Percentiles rank a stretch among this genome's conserved stretches.
These are phyloP conservation scores for Tuber microsphaerosporum DNA, from an alignment of 495 filamentous ascomycete species.

Conservation along the genomic window DNA sequence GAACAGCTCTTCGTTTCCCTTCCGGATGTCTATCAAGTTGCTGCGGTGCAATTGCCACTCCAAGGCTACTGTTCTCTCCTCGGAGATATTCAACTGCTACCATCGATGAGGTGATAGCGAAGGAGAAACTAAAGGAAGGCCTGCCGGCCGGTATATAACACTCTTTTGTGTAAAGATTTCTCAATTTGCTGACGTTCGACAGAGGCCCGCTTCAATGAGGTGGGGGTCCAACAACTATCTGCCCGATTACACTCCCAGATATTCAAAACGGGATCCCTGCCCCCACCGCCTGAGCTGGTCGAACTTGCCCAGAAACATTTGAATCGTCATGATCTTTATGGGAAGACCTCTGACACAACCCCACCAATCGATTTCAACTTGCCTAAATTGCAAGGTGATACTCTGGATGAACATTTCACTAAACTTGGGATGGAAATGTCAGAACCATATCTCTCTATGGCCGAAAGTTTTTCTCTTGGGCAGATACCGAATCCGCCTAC, in stretches of 20 bases:
- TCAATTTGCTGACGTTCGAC: not conserved
- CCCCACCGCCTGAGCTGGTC: slow-evolving; percentile 60
- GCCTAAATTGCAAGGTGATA: slow-evolving; percentile 66
- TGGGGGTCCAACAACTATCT: slow-evolving; percentile 90
- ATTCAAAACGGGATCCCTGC: slow-evolving; percentile 50
- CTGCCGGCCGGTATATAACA: not conserved
- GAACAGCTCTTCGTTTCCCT: not conserved
- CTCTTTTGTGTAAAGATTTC: not conserved
- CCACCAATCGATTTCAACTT: slow-evolving; percentile 79
- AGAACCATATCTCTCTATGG: slow-evolving; percentile 72
- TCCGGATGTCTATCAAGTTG: not conserved
- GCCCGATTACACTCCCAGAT: slow-evolving; percentile 72
- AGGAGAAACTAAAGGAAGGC: not conserved
- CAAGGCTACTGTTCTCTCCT: not conserved
- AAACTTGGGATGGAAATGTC: slow-evolving; percentile 80
- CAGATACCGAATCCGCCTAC: slow-evolving; percentile 66
- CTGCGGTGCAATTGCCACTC: not conserved
- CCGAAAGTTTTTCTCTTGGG: slow-evolving; percentile 62
- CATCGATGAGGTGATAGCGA: not conserved
- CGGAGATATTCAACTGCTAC: not conserved
- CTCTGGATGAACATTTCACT: slow-evolving; percentile 91
- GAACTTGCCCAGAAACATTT: slow-evolving; percentile 75
- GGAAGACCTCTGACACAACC: slow-evolving; percentile 71
- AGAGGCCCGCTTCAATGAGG: slow-evolving; percentile 66
- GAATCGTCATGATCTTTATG: slow-evolving; percentile 75